Evolutionary conservation across 2,329 filamentous ascomycete genomes (phyloP), one percentile per base, ranked within the genome.

Genomic region (Exophiala xenobiotica): DNA sequence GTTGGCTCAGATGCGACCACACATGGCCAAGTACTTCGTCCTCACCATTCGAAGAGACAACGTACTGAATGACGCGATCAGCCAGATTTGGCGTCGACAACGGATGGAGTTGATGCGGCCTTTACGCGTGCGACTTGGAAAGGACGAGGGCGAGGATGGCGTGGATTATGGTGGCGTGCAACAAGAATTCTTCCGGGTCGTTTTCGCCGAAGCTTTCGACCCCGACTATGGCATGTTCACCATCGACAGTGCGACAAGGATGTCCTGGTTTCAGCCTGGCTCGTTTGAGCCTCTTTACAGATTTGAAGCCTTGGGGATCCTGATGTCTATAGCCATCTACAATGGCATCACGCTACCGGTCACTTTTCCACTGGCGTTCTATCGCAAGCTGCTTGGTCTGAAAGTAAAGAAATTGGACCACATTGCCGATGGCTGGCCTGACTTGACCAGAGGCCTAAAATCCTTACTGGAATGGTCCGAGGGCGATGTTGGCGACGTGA

Each of bases 161-260:
- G 82, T 95, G 26, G 93, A 99, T 67, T 90, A 92, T 42, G 93
- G 93, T 37, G 93, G 93, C 57, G 91, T 99, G 1, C 92, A 96
- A 62, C 91, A 96, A 66, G 93, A 99, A 58, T 97, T 96, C 67
- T 97, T 99, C 72, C 83, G 90, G 12, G 72, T 96, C 22, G 83
- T 88, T 14, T 84, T 96, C 61, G 82, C 82, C 1, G 86, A 95
- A 64, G 88, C 87, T 3, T 78, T 97, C 39, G 78, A 89, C 61
- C 86, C 89, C 3, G 79, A 84, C 37, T 89, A 87, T 63, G 90
- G 82, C 70, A 74, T 73, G 74, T 97, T 97, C 66, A 86, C 84
- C 0, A 79, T 89, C 24, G 90, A 97, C 61, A 70, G 80, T 1
- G 75, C 83, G 48, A 93, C 87, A 0, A 82, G 82, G 24, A 87